Evolutionary conservation across 1,284 basidiomycete genomes (phyloP), one percentile per base, ranked within the genome.

Genomic region (Coniophora puteana): DNA sequence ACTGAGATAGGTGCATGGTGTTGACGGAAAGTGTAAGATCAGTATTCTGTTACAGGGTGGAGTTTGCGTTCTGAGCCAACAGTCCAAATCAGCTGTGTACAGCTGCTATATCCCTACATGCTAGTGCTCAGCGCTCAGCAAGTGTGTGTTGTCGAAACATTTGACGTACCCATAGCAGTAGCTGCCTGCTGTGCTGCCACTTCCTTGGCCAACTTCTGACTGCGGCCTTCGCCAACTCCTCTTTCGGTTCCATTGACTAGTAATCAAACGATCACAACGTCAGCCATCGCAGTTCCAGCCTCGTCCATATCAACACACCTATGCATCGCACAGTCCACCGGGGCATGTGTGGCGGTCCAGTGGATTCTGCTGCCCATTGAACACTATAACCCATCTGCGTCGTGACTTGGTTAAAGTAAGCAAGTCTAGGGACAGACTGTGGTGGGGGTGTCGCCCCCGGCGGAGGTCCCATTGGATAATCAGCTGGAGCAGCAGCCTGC

Each of bases 171-270:
- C 65, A 77, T 59, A 5, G 54, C 43, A 8, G 51, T 50, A 58
- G 65, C 75, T 35, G 77, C 77, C 36, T 69, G 60, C 26, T 68
- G 65, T 21, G 73, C 78, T 16, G 77, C 78, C 41, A 73, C 69
- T 55, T 80, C 76, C 45, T 76, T 80, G 8, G 77, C 78, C 14
- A 52, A 30, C 45, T 77, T 80, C 51, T 76, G 72, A 43, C 64
- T 78, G 44, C 69, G 72, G 11, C 71, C 76, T 4, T 33, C 45
- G 0, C 74, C 78, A 3, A 53, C 37, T 16, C 76, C 78, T 43
- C 47, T 62, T 40, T 68, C 64, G 16, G 58, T 48, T 3, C 59
- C 65, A 41, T 74, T 68, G 14, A 80, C 78, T 80, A 33, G 2
- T 33, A 24, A 29, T 18, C 25, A 31, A 18, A 44, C 20, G 32